phyloP scores from a whole-genome alignment of 1,139 yeast genomes.

The Blastobotrys raffinosifermentans region DNA sequence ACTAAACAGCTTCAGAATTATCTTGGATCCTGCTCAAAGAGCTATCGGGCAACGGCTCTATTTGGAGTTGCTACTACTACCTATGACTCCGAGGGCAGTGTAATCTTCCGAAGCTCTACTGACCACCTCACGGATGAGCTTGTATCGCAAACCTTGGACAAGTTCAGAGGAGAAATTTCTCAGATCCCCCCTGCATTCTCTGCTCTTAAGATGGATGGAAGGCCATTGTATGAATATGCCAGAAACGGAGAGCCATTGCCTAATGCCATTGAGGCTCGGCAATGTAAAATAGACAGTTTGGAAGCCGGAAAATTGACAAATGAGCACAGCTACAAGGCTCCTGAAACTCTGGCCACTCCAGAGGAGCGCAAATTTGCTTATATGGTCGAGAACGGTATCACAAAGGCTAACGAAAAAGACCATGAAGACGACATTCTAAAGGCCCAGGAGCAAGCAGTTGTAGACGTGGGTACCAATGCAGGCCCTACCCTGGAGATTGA shows the following conservation, averaged over 20 bases:
- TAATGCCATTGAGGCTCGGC: conserved; percentile 67
- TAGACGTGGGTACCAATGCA: conserved; percentile 10
- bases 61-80: conserved; percentile 91
- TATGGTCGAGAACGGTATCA: conserved; percentile 23
- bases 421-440: conserved; percentile 10
- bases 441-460: conserved; percentile 8
- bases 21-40: conserved; percentile 56
- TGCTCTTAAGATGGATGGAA: conserved; percentile 92
- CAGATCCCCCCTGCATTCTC: conserved; percentile 96
- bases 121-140: conserved; percentile 53
- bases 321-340: conserved; percentile 50
- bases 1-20: conserved; percentile 74
- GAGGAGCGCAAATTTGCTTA: conserved; percentile 32
- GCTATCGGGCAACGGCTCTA: conserved; percentile 77
- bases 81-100: conserved; percentile 87
- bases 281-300: conserved; percentile 55
- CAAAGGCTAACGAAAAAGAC: conserved; percentile 7
- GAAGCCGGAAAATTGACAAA: conserved; percentile 50
- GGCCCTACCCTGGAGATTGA: conserved; percentile 63
- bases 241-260: conserved; percentile 85
- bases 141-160: conserved; percentile 46
- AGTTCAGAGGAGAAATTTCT: conserved; percentile 68
- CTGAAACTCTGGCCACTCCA: conserved; percentile 28
- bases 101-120: conserved; percentile 52
- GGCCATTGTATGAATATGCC: conserved; percentile 90